These are phyloP conservation scores for Phialocephala subalpina DNA, from an alignment of 2,329 filamentous ascomycete genomes.

Conservation along the genomic window DNA sequence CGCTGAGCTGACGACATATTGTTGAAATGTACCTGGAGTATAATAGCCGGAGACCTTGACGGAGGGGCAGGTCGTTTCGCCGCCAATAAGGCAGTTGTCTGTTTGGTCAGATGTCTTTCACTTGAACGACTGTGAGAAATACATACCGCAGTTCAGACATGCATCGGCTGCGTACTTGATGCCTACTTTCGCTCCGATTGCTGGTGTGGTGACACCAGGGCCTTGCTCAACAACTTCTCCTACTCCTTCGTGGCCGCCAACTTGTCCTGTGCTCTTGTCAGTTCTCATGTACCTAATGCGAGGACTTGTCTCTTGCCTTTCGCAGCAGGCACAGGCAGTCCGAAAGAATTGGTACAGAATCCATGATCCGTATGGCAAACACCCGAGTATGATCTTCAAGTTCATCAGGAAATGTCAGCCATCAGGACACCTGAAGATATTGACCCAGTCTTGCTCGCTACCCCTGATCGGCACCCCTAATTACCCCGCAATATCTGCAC, in stretches of 20 bases:
- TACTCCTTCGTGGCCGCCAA: slow-evolving; percentile 69
- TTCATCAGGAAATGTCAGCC: neutral
- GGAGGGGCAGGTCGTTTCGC: slow-evolving; percentile 66
- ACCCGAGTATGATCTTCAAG: slow-evolving; percentile 23
- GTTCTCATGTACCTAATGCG: neutral
- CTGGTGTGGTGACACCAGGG: slow-evolving; percentile 55
- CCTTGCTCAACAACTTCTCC: slow-evolving; percentile 70
- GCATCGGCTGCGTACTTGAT: slow-evolving; percentile 66
- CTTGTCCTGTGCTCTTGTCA: slow-evolving; percentile 52
- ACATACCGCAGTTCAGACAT: slow-evolving; percentile 56
- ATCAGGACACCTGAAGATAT: neutral
- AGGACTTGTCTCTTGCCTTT: slow-evolving; percentile 2
- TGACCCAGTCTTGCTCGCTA: neutral
- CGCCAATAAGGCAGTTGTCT: slow-evolving; percentile 56
- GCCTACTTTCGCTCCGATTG: slow-evolving; percentile 68
- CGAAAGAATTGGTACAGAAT: slow-evolving; percentile 21
- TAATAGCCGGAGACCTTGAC: slow-evolving; percentile 68
- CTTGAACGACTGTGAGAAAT: neutral
- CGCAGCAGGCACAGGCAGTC: slow-evolving; percentile 13
- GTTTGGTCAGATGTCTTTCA: neutral
- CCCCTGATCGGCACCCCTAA: slow-evolving; percentile 4
- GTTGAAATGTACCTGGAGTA: slow-evolving; percentile 46
- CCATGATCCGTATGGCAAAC: slow-evolving; percentile 30
- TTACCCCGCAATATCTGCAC: neutral
- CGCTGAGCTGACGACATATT: slow-evolving; percentile 55